Evolutionary conservation across 2,329 filamentous ascomycete species (phyloP), one percentile per base, ranked within the genome.

Genomic region (Blastomyces emzantsi): DNA sequence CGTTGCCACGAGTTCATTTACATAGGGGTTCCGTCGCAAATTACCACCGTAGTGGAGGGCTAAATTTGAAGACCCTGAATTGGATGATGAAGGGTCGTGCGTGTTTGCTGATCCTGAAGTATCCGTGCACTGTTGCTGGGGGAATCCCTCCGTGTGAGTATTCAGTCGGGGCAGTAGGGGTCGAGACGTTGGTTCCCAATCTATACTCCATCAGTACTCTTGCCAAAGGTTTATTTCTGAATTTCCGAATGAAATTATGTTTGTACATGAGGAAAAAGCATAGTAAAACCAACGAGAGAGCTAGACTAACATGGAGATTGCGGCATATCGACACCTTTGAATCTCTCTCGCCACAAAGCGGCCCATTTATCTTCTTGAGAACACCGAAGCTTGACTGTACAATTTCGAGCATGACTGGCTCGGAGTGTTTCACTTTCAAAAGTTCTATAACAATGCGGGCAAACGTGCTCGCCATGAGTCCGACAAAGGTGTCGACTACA

Each of bases 361-460:
- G 33, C 49, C 61, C 61, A 62, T 43, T 39, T 49, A 25, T 55
- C 51, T 45, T 62, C 61, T 17, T 62, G 51, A 22, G 47, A 55
- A 17, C 51, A 39, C 2, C 33, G 33, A 28, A 62, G 47, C 30
- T 33, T 43, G 13, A 41, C n/a, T 1, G 51, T n/a, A 22, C 61
- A 57, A 19, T 33, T 52, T 33, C n/a, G n/a, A 25, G 41, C n/a
- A 47, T 56, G 61, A 25, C 19, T 22, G 19, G 11, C 17, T 43
- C 15, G 33, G 11, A 57, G 19, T 15, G 56, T 25, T 17, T 33
- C 7, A 45, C 17, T 62, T n/a, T 47, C 52, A 57, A 55, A 62
- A 3, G 30, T 62, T 36, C 33, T 30, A 47, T 33, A 52, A 33
- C 61, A 62, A 25, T 57, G n/a, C 9, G 33, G 17, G 19, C 61